phyloP scores from a whole-genome alignment of 139 green algal species.

The Chlamydomonas asymmetrica region DNA sequence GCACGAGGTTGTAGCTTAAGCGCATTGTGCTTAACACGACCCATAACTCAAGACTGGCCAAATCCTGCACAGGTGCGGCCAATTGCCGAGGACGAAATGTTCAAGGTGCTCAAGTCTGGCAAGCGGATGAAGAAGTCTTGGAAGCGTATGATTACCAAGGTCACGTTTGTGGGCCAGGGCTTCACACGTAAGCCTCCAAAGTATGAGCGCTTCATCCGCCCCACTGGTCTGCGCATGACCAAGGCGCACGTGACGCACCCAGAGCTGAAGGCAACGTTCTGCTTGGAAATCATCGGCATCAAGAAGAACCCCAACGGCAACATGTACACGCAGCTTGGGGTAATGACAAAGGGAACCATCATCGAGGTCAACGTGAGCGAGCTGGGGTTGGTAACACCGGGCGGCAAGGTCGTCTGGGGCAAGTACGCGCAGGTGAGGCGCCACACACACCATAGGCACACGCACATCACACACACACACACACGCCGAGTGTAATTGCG shows the following conservation, averaged over 20 bases:
- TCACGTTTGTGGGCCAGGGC: conserved; percentile 94
- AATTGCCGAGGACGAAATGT: conserved; percentile 99
- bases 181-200: conserved; percentile 99
- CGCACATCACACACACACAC: no score
- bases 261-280: conserved; percentile 98
- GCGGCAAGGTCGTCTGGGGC: conserved; percentile 99
- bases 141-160: conserved; percentile 99
- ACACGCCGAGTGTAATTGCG: conserved; percentile 34
- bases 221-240: conserved; percentile 93
- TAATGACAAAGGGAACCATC: conserved; percentile 96
- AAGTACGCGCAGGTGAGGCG: conserved; percentile 93
- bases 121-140: conserved; percentile 95
- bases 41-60: no score
- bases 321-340: conserved; percentile 94
- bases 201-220: conserved; percentile 99
- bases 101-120: conserved; percentile 92
- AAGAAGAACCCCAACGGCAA: conserved; percentile 99
- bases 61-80: conserved; percentile 79
- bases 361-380: conserved; percentile 98
- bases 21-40: no score
- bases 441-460: no score
- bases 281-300: conserved; percentile 96
- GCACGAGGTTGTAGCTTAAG: no score
- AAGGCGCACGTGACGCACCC: conserved; percentile 99
- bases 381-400: conserved; percentile 97